Evolutionary conservation across 2,329 filamentous ascomycete species (phyloP), one percentile per base, ranked within the genome.

Genomic region (Xylaria digitata): DNA sequence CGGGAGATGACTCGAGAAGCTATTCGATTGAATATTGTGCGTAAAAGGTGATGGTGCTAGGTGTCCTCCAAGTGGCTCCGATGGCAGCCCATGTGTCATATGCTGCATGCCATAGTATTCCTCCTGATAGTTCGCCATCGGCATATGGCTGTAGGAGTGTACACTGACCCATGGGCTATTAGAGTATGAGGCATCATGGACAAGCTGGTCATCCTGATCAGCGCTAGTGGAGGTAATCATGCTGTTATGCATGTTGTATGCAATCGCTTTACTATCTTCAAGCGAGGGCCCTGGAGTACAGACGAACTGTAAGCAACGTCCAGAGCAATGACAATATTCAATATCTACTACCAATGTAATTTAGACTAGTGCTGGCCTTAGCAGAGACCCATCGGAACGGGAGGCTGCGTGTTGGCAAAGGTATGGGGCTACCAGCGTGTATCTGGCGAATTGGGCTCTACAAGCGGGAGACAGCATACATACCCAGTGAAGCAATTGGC

Each of bases 91-190:
- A 69, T 82, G 81, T 62, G 75, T 71, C 54, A 84, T 84, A 53
- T 85, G 82, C 61, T 83, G 81, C 63, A 68, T 61, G 70, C 86
- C 82, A 79, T 91, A 94, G 65, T 83, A 89, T 71, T 87, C 88
- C 15, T 83, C 84, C 66, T 84, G 82, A 75, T 92, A 93, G 72
- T 92, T 90, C 46, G 88, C 84, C 80, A 93, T 87, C 26, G 90
- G 88, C 64, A 90, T 91, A 68, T 90, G 87, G 72, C 89, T 88
- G 74, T 92, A 92, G 15, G 88, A 78, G 69, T 80, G 83, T 74
- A 89, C 85, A 74, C 85, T 84, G 54, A 82, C 82, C 88, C 87
- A 89, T 74, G 79, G 80, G 67, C 86, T 82, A 75, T 78, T 81
- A 66, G 78, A 76, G 71, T 81, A 82, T 19, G 78, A 74, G 66